Evolutionary conservation across 1,284 basidiomycete species (phyloP).

Genomic region (Boletus smithii): DNA sequence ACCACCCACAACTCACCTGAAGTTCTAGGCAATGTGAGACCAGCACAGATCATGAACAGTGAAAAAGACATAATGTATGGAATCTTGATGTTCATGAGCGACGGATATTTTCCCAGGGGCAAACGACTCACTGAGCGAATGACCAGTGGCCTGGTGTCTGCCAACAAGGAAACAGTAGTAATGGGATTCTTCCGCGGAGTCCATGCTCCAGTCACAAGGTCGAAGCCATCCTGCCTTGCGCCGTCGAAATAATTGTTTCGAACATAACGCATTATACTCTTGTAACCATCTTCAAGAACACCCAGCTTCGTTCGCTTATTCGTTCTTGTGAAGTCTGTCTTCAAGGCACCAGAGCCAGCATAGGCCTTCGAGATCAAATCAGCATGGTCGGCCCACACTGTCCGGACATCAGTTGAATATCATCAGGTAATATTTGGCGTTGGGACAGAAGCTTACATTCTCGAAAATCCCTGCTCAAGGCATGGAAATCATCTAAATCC

Average conservation of each 20-base stretch:
- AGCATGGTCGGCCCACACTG: constrained; percentile 98
- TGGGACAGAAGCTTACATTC: constrained; percentile 60
- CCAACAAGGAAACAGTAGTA: constrained; percentile 62
- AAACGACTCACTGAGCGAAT: constrained; percentile 70
- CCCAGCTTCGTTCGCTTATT: constrained; percentile 86
- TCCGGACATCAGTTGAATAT: constrained; percentile 7
- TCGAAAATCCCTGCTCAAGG: constrained; percentile 81
- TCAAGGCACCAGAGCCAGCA: constrained; percentile 92
- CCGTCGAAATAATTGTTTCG: constrained; percentile 99
- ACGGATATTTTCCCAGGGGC: background rate
- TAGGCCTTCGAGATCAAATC: constrained; percentile 91
- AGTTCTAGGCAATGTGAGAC: constrained; percentile 77
- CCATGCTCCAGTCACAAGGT: constrained; percentile 93
- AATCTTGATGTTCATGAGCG: constrained; percentile 50
- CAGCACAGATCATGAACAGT: constrained; percentile 83
- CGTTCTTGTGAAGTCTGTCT: constrained; percentile 95
- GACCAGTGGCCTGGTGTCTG: constrained; percentile 76
- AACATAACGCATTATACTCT: constrained; percentile 84
- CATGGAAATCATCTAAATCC: constrained; percentile 73
- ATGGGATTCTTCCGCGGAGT: constrained; percentile 70
- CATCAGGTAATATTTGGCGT: constrained; percentile 1
- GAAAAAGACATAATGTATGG: constrained; percentile 83
- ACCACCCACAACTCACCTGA: constrained; percentile 72
- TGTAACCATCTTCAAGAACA: constrained; percentile 82
- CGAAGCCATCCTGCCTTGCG: constrained; percentile 87